Percentiles rank a stretch among this genome's conserved stretches.
Conservation (phyloP, 371 early-diverging fungal species). For the Apophysomyces ossiformis region DNA sequence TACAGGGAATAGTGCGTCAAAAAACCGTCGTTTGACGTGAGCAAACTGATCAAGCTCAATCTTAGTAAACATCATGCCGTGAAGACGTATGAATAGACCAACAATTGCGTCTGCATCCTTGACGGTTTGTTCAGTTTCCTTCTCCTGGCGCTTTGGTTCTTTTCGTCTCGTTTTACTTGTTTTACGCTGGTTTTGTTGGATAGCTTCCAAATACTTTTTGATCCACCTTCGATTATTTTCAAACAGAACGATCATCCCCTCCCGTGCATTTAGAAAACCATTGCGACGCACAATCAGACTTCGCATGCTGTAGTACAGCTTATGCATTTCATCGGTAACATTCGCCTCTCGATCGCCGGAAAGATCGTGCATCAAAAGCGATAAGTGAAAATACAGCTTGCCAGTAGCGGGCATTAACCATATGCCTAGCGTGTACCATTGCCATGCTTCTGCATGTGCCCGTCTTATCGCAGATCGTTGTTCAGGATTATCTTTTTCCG, state of each 20-base stretch:
- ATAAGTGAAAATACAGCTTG: slow-evolving; percentile 47
- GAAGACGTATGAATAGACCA: slow-evolving; percentile 56
- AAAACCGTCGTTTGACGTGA: slow-evolving; percentile 38
- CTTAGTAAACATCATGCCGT: slow-evolving; percentile 71
- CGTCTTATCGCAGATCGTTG: slow-evolving; percentile 10
- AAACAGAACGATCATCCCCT: slow-evolving; percentile 46
- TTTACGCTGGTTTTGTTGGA: slow-evolving; percentile 11
- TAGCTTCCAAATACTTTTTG: slow-evolving; percentile 20
- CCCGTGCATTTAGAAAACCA: slow-evolving; percentile 50
- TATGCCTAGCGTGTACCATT: slow-evolving; percentile 57
- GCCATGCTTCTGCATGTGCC: slow-evolving; percentile 55
- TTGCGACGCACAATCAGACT: slow-evolving; percentile 55
- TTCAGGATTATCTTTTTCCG: slow-evolving; percentile 12
- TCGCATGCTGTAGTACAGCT: slow-evolving; percentile 46
- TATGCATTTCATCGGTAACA: slow-evolving; percentile 33
- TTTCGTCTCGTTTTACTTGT: slow-evolving; percentile 9
- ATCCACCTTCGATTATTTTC: slow-evolving; percentile 53
- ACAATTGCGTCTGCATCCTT: slow-evolving; percentile 31
- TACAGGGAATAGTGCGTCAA: slow-evolving; percentile 33
- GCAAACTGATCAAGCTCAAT: slow-evolving; percentile 66
- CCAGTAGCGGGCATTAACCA: slow-evolving; percentile 67
- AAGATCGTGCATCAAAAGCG: slow-evolving; percentile 27
- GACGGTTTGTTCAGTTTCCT: background rate
- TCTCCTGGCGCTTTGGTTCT: slow-evolving; percentile 15
- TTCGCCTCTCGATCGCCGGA: slow-evolving; percentile 9